A percentile compares a stretch with the other conserved stretches of the same genome.
Conservation (phyloP, 495 filamentous ascomycete species). For the Wilcoxina mikolae region DNA sequence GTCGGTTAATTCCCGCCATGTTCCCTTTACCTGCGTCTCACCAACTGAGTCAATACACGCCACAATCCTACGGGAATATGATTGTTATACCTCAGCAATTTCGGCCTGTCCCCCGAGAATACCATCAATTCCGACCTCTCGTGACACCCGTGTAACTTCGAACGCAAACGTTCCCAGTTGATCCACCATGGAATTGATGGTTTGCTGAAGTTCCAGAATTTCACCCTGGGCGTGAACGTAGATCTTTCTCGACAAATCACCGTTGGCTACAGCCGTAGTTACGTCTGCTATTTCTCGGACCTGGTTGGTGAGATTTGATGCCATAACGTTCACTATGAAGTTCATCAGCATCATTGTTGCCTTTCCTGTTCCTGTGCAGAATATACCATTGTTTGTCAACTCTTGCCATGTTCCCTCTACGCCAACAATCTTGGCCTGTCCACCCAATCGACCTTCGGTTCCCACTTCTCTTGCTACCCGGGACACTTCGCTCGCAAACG, state of each 20-base stretch:
- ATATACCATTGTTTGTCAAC: conserved; percentile 77
- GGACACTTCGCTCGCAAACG: conserved; percentile 94
- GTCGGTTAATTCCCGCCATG: conserved; percentile 94
- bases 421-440: conserved; percentile 84
- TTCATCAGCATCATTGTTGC: background rate
- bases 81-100: conserved; percentile 56
- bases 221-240: conserved; percentile 87
- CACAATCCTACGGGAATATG: background rate
- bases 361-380: background rate
- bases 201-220: conserved; percentile 90
- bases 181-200: conserved; percentile 98
- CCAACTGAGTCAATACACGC: background rate
- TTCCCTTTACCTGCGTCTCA: conserved; percentile 40
- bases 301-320: conserved; percentile 65
- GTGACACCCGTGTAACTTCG: conserved; percentile 88
- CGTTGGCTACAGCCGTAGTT: conserved; percentile 90
- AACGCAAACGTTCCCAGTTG: conserved; percentile 93
- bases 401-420: conserved; percentile 98
- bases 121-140: conserved; percentile 95
- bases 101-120: conserved; percentile 93
- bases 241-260: conserved; percentile 92
- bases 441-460: conserved; percentile 92
- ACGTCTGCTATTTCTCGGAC: conserved; percentile 96
- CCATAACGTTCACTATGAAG: conserved; percentile 83
- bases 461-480: conserved; percentile 92